Evolutionary conservation across 495 filamentous ascomycete genomes (phyloP), one percentile per base, ranked within the genome.

Genomic region (Penicillium canescens): DNA sequence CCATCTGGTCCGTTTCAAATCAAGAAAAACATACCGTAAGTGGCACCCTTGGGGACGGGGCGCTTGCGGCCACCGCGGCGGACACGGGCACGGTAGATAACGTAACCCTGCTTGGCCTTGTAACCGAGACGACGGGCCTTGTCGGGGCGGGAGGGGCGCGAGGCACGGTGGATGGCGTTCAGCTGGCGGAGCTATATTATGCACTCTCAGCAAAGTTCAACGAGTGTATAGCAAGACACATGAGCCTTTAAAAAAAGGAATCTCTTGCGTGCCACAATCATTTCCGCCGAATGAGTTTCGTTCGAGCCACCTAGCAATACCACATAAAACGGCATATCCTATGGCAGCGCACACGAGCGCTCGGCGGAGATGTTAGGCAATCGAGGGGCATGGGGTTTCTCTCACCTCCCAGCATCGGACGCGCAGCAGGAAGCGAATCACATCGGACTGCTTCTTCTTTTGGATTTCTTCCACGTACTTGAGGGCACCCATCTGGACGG

Each of bases 361-460:
- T 70, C 73, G 73, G 71, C 73, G 73, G 72, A 64, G 67, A 76
- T 73, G 73, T 76, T 67, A 76, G 71, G 67, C 60, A 62, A 71
- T 73, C 73, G 69, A 80, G 66, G 70, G 73, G 79, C 62, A 60
- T 61, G 67, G 63, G 59, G 38, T 72, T 82, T 67, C 65, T 85
- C 94, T 89, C 86, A 98, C 94, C 90, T 98, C 94, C 94, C 94
- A 98, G 90, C 95, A 98, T 81, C 94, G 92, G 72, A 98, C 95
- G 74, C 94, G 92, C 73, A 96, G 90, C 78, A 98, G 86, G 86
- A 98, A 98, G 82, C 92, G 93, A 78, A 97, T 87, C 62, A 98
- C 88, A 79, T 98, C 94, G 71, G 90, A 95, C 84, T 98, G 94
- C 90, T 98, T 98, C 89, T 96, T 96, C 90, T 98, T 98, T 73